These are phyloP conservation scores for Melastoma candidum DNA, from an alignment of 441 rosid species.

Conservation along the genomic window DNA sequence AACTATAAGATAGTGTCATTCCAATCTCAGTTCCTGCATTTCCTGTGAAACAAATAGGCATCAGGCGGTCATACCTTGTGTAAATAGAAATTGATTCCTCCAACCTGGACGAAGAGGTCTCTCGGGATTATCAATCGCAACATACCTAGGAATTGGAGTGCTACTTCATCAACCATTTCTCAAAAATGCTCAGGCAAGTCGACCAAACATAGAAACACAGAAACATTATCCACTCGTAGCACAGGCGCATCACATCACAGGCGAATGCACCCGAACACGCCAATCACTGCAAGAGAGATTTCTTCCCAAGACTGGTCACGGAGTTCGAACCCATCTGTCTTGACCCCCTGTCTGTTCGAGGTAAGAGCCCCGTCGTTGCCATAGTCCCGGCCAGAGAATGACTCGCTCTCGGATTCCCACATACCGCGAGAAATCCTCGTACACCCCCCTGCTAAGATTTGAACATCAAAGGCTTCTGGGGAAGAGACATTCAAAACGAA, in stretches of 20 bases:
- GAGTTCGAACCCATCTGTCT: constrained; percentile 82
- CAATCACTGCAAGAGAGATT: too few relatives aligned
- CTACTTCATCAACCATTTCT: not conserved
- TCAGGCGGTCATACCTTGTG: constrained; percentile 57
- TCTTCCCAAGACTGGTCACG: constrained; percentile 82
- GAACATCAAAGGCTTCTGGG: too few relatives aligned
- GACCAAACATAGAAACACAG: not conserved
- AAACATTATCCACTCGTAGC: constrained; percentile 8
- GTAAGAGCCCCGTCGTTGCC: constrained; percentile 57
- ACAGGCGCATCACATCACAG: too few relatives aligned
- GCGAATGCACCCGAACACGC: not conserved
- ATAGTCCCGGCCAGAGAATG: constrained; percentile 56
- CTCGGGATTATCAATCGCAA: constrained; percentile 83
- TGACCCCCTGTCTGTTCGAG: constrained; percentile 54
- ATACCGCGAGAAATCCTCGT: constrained; percentile 16
- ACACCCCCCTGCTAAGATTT: too few relatives aligned
- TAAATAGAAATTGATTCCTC: constrained; percentile 65
- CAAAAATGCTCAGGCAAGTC: not conserved
- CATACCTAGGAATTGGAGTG: constrained; percentile 45
- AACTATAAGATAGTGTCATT: too few relatives aligned
- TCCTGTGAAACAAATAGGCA: not conserved
- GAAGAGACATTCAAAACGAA: too few relatives aligned
- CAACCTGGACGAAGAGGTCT: constrained; percentile 66
- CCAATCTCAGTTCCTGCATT: constrained; percentile 6
- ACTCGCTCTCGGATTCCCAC: constrained; percentile 91